These are phyloP conservation scores for Salix arbutifolia DNA, from an alignment of 345 rosid species.

Conservation along the genomic window DNA sequence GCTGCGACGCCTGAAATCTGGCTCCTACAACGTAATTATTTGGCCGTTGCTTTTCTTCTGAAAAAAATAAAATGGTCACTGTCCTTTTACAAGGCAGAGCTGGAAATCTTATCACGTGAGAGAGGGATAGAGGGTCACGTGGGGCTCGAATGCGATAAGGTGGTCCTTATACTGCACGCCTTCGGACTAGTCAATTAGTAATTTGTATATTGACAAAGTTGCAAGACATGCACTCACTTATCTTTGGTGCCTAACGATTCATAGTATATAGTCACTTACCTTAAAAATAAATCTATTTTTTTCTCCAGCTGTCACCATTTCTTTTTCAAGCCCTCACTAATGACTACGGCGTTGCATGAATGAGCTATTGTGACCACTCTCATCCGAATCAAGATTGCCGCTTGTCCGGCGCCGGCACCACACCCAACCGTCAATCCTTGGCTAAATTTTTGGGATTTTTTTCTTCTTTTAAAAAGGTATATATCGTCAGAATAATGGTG, in stretches of 20 bases:
- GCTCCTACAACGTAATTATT: background rate
- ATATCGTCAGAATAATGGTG: background rate
- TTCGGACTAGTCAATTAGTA: background rate
- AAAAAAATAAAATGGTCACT: no score
- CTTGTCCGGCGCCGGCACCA: background rate
- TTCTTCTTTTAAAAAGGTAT: no score
- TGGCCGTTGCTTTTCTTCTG: background rate
- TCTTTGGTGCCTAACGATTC: constrained; percentile 17
- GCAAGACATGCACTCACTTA: background rate
- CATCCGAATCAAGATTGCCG: background rate
- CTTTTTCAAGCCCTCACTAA: constrained; percentile 2
- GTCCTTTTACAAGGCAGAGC: background rate
- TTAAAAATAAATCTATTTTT: no score
- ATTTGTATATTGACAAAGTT: constrained; percentile 1
- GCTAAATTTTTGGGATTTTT: no score
- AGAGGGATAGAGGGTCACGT: background rate
- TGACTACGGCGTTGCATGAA: constrained; percentile 5
- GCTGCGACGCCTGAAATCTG: background rate
- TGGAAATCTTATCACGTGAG: background rate
- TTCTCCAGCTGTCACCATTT: background rate
- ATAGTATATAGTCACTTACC: constrained; percentile 20
- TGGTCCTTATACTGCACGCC: background rate
- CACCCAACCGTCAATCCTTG: background rate
- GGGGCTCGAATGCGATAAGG: background rate
- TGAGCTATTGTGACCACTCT: background rate